A percentile compares a stretch with the other conserved stretches of the same genome.
phyloP scores from a whole-genome alignment of 2,329 filamentous ascomycete genomes.

The Elsinoe necatrix region DNA sequence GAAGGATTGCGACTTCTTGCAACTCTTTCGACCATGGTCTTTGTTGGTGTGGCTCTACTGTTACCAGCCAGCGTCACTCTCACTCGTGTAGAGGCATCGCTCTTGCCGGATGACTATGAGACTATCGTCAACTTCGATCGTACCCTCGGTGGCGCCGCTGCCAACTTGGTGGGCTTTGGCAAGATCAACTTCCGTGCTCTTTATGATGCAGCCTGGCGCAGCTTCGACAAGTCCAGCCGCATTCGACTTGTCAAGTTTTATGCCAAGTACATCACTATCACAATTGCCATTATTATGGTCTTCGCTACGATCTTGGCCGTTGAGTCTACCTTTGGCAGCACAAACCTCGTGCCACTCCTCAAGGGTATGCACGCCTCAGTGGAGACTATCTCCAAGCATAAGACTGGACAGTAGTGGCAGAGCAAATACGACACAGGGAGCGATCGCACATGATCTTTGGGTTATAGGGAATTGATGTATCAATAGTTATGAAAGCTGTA shows the following conservation, averaged over 20 bases:
- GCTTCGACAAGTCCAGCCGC: slow-evolving; percentile 64
- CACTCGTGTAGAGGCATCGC: slow-evolving; percentile 75
- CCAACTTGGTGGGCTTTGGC: slow-evolving; percentile 51
- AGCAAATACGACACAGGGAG: not conserved
- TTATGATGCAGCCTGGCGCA: slow-evolving; percentile 68
- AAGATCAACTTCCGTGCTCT: slow-evolving; percentile 44
- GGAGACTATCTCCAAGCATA: not conserved
- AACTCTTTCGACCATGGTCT: not conserved
- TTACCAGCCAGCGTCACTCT: slow-evolving; percentile 73
- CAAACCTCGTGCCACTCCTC: not conserved
- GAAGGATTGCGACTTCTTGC: not conserved
- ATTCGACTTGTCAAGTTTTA: slow-evolving; percentile 66
- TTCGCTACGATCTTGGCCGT: slow-evolving; percentile 23
- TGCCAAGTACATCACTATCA: slow-evolving; percentile 58
- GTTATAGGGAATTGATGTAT: not conserved
- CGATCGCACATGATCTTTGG: not conserved
- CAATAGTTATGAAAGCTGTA: not conserved
- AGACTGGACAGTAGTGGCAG: not conserved
- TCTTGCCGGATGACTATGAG: slow-evolving; percentile 72
- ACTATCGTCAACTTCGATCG: slow-evolving; percentile 87
- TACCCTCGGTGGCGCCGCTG: slow-evolving; percentile 67
- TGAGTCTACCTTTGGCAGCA: slow-evolving; percentile 17
- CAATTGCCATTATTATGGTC: slow-evolving; percentile 25
- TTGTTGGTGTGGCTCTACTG: slow-evolving; percentile 56
- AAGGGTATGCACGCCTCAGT: not conserved